phyloP scores from a whole-genome alignment of 345 rosid genomes.

The Balakata baccata region DNA sequence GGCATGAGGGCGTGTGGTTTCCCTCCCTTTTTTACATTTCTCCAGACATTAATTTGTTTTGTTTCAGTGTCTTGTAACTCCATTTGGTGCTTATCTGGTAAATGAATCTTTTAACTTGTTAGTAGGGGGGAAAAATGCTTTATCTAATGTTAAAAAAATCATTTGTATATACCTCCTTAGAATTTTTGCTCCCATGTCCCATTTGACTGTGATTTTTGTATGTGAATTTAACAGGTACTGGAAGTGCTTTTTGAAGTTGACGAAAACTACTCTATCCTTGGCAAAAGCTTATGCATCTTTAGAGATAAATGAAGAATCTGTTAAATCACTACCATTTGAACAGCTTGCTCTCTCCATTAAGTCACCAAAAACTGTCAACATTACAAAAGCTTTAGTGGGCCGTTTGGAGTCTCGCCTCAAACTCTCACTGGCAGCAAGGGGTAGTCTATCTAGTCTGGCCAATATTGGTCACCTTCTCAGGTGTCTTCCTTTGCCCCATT shows the following conservation, averaged over 20 bases:
- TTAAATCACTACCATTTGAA: slow-evolving; percentile 67
- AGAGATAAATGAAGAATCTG: slow-evolving; percentile 46
- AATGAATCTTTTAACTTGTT: too few relatives aligned
- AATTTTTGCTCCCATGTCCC: background rate
- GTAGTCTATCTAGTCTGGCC: slow-evolving; percentile 36
- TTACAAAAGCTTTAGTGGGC: slow-evolving; percentile 53
- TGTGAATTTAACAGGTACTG: slow-evolving; percentile 51
- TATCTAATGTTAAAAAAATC: background rate
- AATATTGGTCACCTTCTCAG: slow-evolving; percentile 81
- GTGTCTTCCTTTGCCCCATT: slow-evolving; percentile 54
- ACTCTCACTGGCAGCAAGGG: slow-evolving; percentile 42
- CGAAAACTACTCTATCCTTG: slow-evolving; percentile 56
- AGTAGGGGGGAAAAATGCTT: background rate
- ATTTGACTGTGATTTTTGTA: background rate
- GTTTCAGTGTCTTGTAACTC: too few relatives aligned
- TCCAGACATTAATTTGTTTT: background rate
- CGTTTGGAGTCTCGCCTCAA: slow-evolving; percentile 65
- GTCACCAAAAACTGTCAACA: slow-evolving; percentile 49
- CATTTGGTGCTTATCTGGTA: background rate
- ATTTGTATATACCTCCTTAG: background rate
- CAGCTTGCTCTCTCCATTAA: slow-evolving; percentile 62
- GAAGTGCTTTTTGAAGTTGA: slow-evolving; percentile 57
- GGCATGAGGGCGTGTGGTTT: background rate
- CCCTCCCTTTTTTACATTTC: background rate
- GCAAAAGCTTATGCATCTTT: slow-evolving; percentile 57